phyloP scores from a whole-genome alignment of 768 basidiomycete species.

The Suillus brevipes region DNA sequence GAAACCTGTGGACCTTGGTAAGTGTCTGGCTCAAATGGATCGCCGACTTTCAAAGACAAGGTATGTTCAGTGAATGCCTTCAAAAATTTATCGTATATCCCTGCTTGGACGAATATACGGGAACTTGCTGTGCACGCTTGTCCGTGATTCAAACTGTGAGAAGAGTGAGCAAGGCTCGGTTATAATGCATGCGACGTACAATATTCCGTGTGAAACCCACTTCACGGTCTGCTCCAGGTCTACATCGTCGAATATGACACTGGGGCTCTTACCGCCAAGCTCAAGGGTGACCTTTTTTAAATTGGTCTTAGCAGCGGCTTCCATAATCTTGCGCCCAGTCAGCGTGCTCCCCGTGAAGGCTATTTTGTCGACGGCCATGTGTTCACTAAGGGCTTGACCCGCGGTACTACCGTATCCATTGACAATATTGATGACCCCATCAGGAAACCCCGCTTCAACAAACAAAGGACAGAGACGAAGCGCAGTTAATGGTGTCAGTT shows the following conservation, averaged over 20 bases:
- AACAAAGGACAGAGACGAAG: constrained; percentile 46
- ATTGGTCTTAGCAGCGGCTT: constrained; percentile 62
- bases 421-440: constrained; percentile 63
- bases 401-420: constrained; percentile 54
- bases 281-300: constrained; percentile 72
- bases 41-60: constrained; percentile 38
- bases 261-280: constrained; percentile 70
- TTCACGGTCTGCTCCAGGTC: constrained; percentile 58
- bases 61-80: constrained; percentile 39
- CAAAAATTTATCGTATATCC: constrained; percentile 59
- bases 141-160: constrained; percentile 37
- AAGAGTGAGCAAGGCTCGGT: not conserved
- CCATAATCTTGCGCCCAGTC: constrained; percentile 63
- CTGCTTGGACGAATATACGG: constrained; percentile 56
- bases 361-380: constrained; percentile 63
- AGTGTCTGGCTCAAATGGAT: constrained; percentile 43
- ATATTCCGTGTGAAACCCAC: constrained; percentile 61
- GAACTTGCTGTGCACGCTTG: constrained; percentile 56
- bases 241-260: constrained; percentile 62
- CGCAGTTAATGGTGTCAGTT: constrained; percentile 60
- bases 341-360: constrained; percentile 73
- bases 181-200: constrained; percentile 37
- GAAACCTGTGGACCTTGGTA: constrained; percentile 52
- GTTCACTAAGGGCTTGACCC: constrained; percentile 56
- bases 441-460: constrained; percentile 60